phyloP scores from a whole-genome alignment of 2,329 filamentous ascomycete genomes.

The Curvularia sp. region DNA sequence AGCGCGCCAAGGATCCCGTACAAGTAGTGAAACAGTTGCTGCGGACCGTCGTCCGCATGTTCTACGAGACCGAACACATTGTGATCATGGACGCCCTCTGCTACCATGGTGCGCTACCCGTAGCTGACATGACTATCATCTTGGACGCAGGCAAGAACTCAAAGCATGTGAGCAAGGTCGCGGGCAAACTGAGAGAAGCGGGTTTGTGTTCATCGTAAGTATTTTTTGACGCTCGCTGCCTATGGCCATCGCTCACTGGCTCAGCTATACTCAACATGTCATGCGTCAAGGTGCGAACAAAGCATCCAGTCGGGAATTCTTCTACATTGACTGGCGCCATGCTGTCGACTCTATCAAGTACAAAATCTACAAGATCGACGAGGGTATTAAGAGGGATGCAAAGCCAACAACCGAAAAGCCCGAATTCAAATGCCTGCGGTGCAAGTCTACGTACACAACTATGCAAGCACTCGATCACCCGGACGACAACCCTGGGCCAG shows the following conservation, averaged over 20 bases:
- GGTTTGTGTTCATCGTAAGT: slow-evolving; percentile 81
- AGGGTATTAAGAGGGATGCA: slow-evolving; percentile 83
- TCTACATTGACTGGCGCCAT: slow-evolving; percentile 93
- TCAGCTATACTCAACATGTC: slow-evolving; percentile 75
- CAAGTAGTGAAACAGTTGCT: slow-evolving; percentile 79
- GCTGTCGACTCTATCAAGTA: slow-evolving; percentile 97
- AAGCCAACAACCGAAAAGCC: slow-evolving; percentile 83
- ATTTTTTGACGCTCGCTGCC: slow-evolving; percentile 8
- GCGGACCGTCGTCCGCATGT: slow-evolving; percentile 83
- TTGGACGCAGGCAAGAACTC: slow-evolving; percentile 78
- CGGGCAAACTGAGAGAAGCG: slow-evolving; percentile 83
- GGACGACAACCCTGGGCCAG: slow-evolving; percentile 60
- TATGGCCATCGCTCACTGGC: slow-evolving; percentile 22
- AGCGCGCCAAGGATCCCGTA: slow-evolving; percentile 51
- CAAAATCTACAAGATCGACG: slow-evolving; percentile 85
- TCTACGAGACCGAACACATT: slow-evolving; percentile 85
- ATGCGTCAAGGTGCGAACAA: slow-evolving; percentile 80
- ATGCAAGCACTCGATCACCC: slow-evolving; percentile 85
- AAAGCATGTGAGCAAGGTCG: slow-evolving; percentile 90
- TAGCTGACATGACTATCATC: slow-evolving; percentile 85
- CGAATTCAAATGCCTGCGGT: slow-evolving; percentile 84
- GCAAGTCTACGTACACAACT: slow-evolving; percentile 84
- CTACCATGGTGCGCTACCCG: slow-evolving; percentile 78
- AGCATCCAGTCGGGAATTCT: slow-evolving; percentile 88
- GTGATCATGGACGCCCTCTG: slow-evolving; percentile 81